phyloP scores from a whole-genome alignment of 1,284 basidiomycete genomes.

The Vanrija humicola region DNA sequence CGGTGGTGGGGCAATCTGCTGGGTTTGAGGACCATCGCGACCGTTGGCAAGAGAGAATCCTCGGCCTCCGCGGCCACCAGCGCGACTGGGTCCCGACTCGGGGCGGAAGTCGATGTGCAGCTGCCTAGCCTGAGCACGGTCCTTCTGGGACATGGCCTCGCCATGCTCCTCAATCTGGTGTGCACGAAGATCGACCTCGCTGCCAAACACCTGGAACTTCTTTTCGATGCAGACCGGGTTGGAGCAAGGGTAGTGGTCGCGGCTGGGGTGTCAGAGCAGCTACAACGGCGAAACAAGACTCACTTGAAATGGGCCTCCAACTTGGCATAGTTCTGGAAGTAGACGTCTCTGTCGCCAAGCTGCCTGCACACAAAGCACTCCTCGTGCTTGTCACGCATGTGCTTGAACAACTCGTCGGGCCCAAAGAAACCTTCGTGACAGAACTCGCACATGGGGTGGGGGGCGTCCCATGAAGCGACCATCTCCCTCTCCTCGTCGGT shows the following conservation, averaged over 20 bases:
- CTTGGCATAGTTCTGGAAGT: slow-evolving; percentile 73
- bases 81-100: slow-evolving; percentile 36
- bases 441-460: slow-evolving; percentile 58
- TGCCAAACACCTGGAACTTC: slow-evolving; percentile 93
- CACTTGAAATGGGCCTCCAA: slow-evolving; percentile 56
- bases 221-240: slow-evolving; percentile 71
- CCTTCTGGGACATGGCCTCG: slow-evolving; percentile 69
- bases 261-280: slow-evolving; percentile 23
- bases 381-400: slow-evolving; percentile 91
- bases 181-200: slow-evolving; percentile 81
- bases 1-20: slow-evolving; percentile 32
- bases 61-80: slow-evolving; percentile 25
- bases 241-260: slow-evolving; percentile 70
- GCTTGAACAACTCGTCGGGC: slow-evolving; percentile 86
- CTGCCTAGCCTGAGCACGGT: slow-evolving; percentile 71
- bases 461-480: slow-evolving; percentile 45
- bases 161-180: slow-evolving; percentile 78
- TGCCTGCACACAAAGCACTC: slow-evolving; percentile 94
- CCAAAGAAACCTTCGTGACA: slow-evolving; percentile 86
- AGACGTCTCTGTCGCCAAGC: slow-evolving; percentile 72
- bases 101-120: slow-evolving; percentile 68
- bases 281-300: slow-evolving; percentile 2
- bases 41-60: slow-evolving; percentile 29
- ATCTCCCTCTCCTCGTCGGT: slow-evolving; percentile 41
- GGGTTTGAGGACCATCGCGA: slow-evolving; percentile 21